Percentiles rank a stretch among this genome's conserved stretches.
Evolutionary conservation across 805 yeast species (phyloP).

Genomic region (Wickerhamomyces queroliae): DNA sequence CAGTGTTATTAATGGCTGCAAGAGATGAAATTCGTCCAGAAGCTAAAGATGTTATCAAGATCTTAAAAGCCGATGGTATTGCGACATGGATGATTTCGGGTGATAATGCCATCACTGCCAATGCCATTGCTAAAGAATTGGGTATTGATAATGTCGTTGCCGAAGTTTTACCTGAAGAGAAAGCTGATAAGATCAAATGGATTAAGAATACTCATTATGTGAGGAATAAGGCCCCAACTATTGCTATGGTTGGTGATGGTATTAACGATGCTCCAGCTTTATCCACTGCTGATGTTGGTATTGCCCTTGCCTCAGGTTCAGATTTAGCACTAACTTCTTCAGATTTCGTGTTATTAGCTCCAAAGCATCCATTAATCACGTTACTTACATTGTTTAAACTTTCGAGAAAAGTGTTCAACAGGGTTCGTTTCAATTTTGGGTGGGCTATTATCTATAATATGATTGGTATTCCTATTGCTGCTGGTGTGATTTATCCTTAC

Average conservation of each 20-base stretch:
- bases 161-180: constrained; percentile 70
- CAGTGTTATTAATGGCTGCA: constrained; percentile 47
- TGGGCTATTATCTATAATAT: constrained; percentile 56
- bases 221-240: constrained; percentile 17
- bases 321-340: constrained; percentile 72
- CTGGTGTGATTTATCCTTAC: constrained; percentile 59
- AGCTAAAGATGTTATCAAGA: constrained; percentile 42
- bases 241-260: constrained; percentile 82
- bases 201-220: constrained; percentile 38
- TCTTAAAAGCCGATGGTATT: constrained; percentile 35
- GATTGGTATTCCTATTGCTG: constrained; percentile 58
- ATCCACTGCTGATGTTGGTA: constrained; percentile 69
- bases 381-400: constrained; percentile 50
- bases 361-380: constrained; percentile 42
- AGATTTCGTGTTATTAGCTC: constrained; percentile 62
- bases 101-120: constrained; percentile 62
- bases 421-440: constrained; percentile 52
- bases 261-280: constrained; percentile 81
- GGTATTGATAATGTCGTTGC: constrained; percentile 61
- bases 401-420: constrained; percentile 40
- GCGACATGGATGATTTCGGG: constrained; percentile 76
- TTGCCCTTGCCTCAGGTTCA: constrained; percentile 72
- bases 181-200: constrained; percentile 52
- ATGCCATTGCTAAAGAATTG: constrained; percentile 56
- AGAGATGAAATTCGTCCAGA: constrained; percentile 60